Percentiles rank a stretch among this genome's conserved stretches.
Evolutionary conservation across 345 rosid genomes (phyloP).

Genomic region (Syzygium aromaticum): DNA sequence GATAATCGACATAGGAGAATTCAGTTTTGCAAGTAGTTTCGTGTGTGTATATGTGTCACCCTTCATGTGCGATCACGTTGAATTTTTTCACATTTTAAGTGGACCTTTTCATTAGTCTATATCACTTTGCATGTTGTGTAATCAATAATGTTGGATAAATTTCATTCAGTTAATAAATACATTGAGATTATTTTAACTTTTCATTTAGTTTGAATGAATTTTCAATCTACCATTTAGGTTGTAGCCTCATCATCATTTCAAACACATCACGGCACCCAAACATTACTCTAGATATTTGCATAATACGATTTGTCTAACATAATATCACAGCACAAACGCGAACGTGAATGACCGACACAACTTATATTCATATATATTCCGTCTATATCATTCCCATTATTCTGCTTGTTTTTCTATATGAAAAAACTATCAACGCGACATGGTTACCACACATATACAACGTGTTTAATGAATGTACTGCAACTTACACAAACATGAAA

Average conservation of each 20-base stretch:
- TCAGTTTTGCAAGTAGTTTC: background rate
- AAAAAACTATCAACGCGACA: background rate
- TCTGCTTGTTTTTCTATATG: background rate
- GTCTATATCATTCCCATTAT: background rate
- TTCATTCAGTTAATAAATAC: background rate
- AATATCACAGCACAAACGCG: background rate
- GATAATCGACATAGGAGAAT: background rate
- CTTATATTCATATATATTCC: background rate
- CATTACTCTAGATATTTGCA: background rate
- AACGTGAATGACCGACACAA: background rate
- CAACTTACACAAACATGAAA: background rate
- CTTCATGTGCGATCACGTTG: background rate
- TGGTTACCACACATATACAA: background rate
- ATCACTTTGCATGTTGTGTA: background rate
- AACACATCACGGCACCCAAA: background rate
- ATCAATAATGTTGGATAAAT: background rate
- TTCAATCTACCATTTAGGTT: background rate
- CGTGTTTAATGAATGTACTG: background rate
- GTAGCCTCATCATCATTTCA: background rate
- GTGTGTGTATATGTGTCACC: background rate
- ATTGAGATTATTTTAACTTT: background rate
- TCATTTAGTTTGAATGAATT: background rate
- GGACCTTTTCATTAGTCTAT: background rate
- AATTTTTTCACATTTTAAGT: background rate
- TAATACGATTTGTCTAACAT: background rate